These are phyloP conservation scores for Colletotrichum scovillei DNA, from an alignment of 2,329 filamentous ascomycete genomes.

Conservation along the genomic window DNA sequence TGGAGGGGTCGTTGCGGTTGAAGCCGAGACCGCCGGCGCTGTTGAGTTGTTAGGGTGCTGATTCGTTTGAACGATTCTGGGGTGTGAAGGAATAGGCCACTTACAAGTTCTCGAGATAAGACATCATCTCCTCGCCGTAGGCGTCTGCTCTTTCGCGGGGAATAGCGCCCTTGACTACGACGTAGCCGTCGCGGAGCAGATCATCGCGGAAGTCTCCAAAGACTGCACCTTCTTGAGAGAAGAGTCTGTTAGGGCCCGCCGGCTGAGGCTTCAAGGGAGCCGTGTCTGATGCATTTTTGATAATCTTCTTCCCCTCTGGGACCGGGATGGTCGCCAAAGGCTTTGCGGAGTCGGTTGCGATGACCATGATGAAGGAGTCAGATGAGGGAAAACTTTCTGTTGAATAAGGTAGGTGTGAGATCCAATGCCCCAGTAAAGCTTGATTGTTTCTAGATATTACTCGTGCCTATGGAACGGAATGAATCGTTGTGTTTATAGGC, in stretches of 20 bases:
- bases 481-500: background rate
- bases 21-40: slow-evolving; percentile 33
- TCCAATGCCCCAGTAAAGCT: background rate
- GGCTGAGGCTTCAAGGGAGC: background rate
- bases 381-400: background rate
- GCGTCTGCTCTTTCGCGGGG: slow-evolving; percentile 2
- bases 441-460: background rate
- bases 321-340: slow-evolving; percentile 4
- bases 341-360: slow-evolving; percentile 5
- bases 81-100: no score
- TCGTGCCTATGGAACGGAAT: background rate
- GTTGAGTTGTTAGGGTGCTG: background rate
- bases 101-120: slow-evolving; percentile 14
- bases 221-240: background rate
- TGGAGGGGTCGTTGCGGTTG: slow-evolving; percentile 49
- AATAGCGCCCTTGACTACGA: slow-evolving; percentile 15
- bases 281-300: background rate
- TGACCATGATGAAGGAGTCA: background rate
- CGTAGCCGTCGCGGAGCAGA: slow-evolving; percentile 8
- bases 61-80: no score
- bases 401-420: background rate
- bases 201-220: slow-evolving; percentile 16
- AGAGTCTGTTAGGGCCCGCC: slow-evolving; percentile 7
- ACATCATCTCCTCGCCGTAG: slow-evolving; percentile 17
- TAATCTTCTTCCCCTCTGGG: background rate